A percentile compares a stretch with the other conserved stretches of the same genome.
phyloP scores from a whole-genome alignment of 2,329 filamentous ascomycete genomes.

The Hypoxylon rubiginosum region DNA sequence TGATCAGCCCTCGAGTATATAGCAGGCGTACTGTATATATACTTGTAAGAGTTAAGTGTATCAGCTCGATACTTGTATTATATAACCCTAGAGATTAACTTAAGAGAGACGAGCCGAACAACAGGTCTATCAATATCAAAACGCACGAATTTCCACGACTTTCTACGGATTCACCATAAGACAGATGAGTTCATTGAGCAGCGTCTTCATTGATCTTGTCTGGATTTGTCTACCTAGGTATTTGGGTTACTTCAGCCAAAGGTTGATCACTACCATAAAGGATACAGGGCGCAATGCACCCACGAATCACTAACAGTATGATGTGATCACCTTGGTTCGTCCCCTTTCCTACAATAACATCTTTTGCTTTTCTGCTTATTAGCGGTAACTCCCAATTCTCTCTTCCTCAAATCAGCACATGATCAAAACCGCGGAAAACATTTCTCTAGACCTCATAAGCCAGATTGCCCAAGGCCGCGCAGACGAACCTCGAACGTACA shows the following conservation, averaged over 20 bases:
- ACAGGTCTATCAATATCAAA: slow-evolving; percentile 5
- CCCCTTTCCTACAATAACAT: slow-evolving; percentile 16
- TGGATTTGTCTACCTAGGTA: background rate
- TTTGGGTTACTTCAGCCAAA: background rate
- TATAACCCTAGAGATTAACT: slow-evolving; percentile 26
- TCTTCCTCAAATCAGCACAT: slow-evolving; percentile 22
- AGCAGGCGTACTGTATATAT: slow-evolving; percentile 29
- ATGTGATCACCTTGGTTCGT: slow-evolving; percentile 5
- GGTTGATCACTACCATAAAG: background rate
- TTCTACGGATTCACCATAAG: background rate
- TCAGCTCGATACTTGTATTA: slow-evolving; percentile 37
- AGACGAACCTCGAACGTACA: slow-evolving; percentile 1
- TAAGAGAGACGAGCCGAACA: slow-evolving; percentile 3
- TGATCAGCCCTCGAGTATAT: background rate
- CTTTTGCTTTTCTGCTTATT: slow-evolving; percentile 17
- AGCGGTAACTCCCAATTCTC: background rate
- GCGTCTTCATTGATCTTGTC: background rate
- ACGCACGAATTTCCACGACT: background rate
- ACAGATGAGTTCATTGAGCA: background rate
- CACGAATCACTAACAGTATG: background rate
- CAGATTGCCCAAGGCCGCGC: slow-evolving; percentile 8
- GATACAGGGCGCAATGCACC: background rate
- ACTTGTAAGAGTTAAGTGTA: slow-evolving; percentile 40
- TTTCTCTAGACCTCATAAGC: slow-evolving; percentile 8
- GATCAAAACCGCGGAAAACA: slow-evolving; percentile 22